Evolutionary conservation across 2,329 filamentous ascomycete genomes (phyloP).

Genomic region (Aspergillus novoparasiticus): DNA sequence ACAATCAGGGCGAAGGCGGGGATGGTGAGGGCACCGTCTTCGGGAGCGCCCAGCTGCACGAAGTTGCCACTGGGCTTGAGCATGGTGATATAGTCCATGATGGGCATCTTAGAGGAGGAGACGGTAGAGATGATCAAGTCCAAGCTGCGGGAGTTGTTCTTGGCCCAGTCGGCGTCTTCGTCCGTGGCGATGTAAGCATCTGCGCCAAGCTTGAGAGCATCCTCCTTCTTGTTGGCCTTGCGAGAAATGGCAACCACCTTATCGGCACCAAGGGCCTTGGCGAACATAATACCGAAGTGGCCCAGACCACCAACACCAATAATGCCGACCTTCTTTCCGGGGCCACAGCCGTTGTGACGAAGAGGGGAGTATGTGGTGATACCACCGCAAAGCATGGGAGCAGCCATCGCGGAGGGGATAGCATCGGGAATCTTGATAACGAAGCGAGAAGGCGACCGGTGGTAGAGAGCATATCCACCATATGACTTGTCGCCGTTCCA

Average conservation of each 20-base stretch:
- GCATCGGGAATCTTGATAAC: constrained; percentile 48
- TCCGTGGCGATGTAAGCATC: constrained; percentile 58
- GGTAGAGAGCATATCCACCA: constrained; percentile 65
- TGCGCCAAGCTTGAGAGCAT: constrained; percentile 58
- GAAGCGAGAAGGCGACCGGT: constrained; percentile 60
- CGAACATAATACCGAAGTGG: constrained; percentile 22
- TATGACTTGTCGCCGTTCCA: constrained; percentile 63
- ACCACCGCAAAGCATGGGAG: constrained; percentile 23
- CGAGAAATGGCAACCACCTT: constrained; percentile 60
- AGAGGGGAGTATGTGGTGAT: constrained; percentile 22
- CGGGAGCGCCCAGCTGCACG: constrained; percentile 67
- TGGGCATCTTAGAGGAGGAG: constrained; percentile 57
- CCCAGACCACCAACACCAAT: constrained; percentile 19
- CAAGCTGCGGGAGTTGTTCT: constrained; percentile 49
- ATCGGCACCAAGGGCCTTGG: constrained; percentile 37
- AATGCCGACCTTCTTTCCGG: constrained; percentile 20
- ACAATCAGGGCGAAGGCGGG: constrained; percentile 59
- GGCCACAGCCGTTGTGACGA: constrained; percentile 18
- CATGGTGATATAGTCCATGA: constrained; percentile 62
- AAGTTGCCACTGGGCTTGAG: constrained; percentile 60
- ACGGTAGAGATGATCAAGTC: constrained; percentile 61
- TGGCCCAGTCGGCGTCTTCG: constrained; percentile 56
- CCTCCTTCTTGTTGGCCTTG: constrained; percentile 51
- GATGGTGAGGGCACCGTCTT: constrained; percentile 57
- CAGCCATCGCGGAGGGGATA: constrained; percentile 18